phyloP scores from a whole-genome alignment of 2,329 filamentous ascomycete genomes.

The Hypoxylon sp. region DNA sequence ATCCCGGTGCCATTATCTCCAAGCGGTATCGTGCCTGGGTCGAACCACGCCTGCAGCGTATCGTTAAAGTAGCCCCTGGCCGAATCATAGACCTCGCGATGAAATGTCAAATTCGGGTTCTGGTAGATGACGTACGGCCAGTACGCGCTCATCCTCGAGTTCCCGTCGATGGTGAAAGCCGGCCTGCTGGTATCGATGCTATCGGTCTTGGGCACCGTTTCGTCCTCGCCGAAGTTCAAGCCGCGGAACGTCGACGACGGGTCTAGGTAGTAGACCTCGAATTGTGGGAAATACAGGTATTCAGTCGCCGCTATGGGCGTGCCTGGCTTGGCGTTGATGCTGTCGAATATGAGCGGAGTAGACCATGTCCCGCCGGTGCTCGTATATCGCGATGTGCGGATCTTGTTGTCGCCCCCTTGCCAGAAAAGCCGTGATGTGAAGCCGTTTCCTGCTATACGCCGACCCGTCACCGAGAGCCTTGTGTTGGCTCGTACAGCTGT shows the following conservation, averaged over 20 bases:
- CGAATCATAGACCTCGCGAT: slow-evolving; percentile 31
- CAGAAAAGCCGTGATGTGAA: slow-evolving; percentile 44
- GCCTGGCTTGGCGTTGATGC: slow-evolving; percentile 32
- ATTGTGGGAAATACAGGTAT: slow-evolving; percentile 36
- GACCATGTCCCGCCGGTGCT: slow-evolving; percentile 34
- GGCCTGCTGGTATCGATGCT: slow-evolving; percentile 31
- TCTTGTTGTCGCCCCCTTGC: slow-evolving; percentile 43
- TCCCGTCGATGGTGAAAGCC: slow-evolving; percentile 22
- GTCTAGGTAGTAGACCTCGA: slow-evolving; percentile 41
- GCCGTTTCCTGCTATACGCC: slow-evolving; percentile 34
- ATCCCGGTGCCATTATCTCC: slow-evolving; percentile 29
- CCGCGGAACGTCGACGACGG: slow-evolving; percentile 34
- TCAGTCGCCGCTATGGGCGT: slow-evolving; percentile 38
- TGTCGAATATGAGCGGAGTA: slow-evolving; percentile 32
- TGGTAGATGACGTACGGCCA: slow-evolving; percentile 43
- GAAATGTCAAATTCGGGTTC: slow-evolving; percentile 33
- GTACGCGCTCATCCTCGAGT: slow-evolving; percentile 33
- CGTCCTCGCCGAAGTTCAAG: slow-evolving; percentile 40
- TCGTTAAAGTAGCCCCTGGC: slow-evolving; percentile 35
- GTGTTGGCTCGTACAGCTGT: slow-evolving; percentile 31
- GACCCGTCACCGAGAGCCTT: slow-evolving; percentile 37
- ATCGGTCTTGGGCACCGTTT: slow-evolving; percentile 37
- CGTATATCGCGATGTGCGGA: slow-evolving; percentile 40
- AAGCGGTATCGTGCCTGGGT: slow-evolving; percentile 16
- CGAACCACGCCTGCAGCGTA: slow-evolving; percentile 28